Percentiles rank a stretch among this genome's conserved stretches.
Evolutionary conservation across 805 yeast genomes (phyloP).

Genomic region (Candida yuanshanica): DNA sequence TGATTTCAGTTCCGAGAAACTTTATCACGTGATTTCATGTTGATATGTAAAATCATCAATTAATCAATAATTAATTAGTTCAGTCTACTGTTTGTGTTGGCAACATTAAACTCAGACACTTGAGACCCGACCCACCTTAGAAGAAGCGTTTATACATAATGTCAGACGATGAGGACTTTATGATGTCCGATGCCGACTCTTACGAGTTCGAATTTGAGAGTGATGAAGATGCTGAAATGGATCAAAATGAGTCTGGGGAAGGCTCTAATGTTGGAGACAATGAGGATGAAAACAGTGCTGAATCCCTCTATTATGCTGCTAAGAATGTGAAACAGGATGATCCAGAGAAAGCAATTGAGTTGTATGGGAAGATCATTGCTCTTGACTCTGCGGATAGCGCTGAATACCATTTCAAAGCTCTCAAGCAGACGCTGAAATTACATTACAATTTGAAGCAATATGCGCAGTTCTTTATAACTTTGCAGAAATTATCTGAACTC

Average conservation of each 20-base stretch:
- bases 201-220: slow-evolving; percentile 23
- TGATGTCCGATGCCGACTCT: slow-evolving; percentile 26
- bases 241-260: slow-evolving; percentile 9
- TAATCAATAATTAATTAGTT: too few relatives aligned
- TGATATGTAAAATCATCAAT: too few relatives aligned
- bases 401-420: slow-evolving; percentile 21
- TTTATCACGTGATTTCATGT: too few relatives aligned
- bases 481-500: slow-evolving; percentile 8
- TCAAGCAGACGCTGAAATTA: slow-evolving; percentile 21
- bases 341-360: slow-evolving; percentile 14
- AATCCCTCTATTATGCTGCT: slow-evolving; percentile 25
- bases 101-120: too few relatives aligned
- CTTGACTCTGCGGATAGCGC: slow-evolving; percentile 26
- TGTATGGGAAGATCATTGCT: slow-evolving; percentile 22
- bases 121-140: too few relatives aligned
- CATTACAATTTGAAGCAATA: slow-evolving; percentile 15
- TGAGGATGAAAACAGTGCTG: slow-evolving; percentile 24
- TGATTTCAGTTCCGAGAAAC: background rate
- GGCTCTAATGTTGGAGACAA: slow-evolving; percentile 8
- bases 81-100: too few relatives aligned
- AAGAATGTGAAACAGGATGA: slow-evolving; percentile 21
- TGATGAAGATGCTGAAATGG: background rate
- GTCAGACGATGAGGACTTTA: slow-evolving; percentile 25
- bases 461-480: slow-evolving; percentile 7
- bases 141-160: too few relatives aligned